Conservation (phyloP, 805 yeast genomes). For the Zygosaccharomyces bisporus region DNA sequence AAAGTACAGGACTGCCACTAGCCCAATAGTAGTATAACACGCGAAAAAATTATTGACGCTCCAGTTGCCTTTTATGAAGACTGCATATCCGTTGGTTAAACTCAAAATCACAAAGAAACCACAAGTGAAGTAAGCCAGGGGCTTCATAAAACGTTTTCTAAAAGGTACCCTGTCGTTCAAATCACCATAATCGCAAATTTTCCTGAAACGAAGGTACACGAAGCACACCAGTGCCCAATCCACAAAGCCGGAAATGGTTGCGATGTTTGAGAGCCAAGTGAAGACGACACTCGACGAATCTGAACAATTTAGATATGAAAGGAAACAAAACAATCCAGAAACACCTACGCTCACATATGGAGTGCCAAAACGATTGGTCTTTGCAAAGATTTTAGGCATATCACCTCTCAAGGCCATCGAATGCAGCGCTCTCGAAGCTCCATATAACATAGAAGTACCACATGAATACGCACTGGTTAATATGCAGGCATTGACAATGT, state of each 20-base stretch:
- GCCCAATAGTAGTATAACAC: slow-evolving; percentile 49
- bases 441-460: slow-evolving; percentile 44
- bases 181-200: slow-evolving; percentile 48
- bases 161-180: slow-evolving; percentile 51
- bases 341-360: slow-evolving; percentile 40
- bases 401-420: slow-evolving; percentile 43
- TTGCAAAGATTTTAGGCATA: slow-evolving; percentile 45
- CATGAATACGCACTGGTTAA: slow-evolving; percentile 43
- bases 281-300: slow-evolving; percentile 47
- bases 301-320: slow-evolving; percentile 49
- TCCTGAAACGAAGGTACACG: slow-evolving; percentile 56
- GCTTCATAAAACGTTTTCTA: slow-evolving; percentile 52
- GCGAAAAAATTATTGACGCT: slow-evolving; percentile 54
- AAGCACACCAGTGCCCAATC: slow-evolving; percentile 50
- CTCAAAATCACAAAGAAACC: slow-evolving; percentile 45
- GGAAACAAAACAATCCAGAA: slow-evolving; percentile 32
- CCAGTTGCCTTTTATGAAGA: slow-evolving; percentile 46
- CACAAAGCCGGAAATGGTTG: slow-evolving; percentile 56
- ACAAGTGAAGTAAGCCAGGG: slow-evolving; percentile 50
- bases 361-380: slow-evolving; percentile 47
- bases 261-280: slow-evolving; percentile 59
- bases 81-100: slow-evolving; percentile 63
- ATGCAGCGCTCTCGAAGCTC: slow-evolving; percentile 46
- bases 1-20: slow-evolving; percentile 45
- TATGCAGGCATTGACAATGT: slow-evolving; percentile 47